phyloP scores from a whole-genome alignment of 139 green algal species.

The Edaphochlamys debaryana region DNA sequence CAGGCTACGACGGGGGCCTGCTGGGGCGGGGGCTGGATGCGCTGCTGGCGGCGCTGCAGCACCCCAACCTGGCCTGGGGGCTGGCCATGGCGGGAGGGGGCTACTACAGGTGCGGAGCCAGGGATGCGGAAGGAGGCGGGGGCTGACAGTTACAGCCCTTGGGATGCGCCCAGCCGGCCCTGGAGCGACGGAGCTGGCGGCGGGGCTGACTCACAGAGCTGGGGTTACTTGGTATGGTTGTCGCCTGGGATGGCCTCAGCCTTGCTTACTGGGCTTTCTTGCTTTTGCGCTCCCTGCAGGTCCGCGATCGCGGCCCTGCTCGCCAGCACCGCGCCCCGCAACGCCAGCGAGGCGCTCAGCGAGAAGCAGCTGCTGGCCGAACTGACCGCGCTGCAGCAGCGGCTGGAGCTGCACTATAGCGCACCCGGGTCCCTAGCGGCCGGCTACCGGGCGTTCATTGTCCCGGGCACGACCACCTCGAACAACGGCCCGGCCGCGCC shows the following conservation, averaged over 20 bases:
- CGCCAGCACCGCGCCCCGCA: not conserved
- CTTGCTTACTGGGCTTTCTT: not conserved
- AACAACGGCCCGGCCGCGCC: not conserved
- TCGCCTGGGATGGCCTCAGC: too few species aligned
- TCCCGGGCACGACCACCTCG: not conserved
- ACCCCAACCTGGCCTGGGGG: conserved; percentile 21
- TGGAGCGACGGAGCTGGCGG: too few species aligned
- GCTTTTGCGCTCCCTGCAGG: not conserved
- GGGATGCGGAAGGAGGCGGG: not conserved
- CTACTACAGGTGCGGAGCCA: conserved; percentile 11
- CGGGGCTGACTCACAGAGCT: too few species aligned
- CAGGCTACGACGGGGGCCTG: conserved; percentile 3
- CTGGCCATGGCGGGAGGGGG: not conserved
- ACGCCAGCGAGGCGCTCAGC: too few species aligned
- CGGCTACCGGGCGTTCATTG: not conserved
- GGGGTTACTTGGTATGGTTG: too few species aligned
- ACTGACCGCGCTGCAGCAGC: not conserved
- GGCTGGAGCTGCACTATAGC: not conserved
- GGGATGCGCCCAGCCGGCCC: too few species aligned
- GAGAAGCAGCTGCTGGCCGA: not conserved
- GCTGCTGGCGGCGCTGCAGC: not conserved
- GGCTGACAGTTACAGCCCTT: too few species aligned
- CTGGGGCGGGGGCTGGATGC: not conserved
- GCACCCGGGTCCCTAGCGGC: too few species aligned
- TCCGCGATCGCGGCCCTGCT: conserved; percentile 2